Base-by-base conservation (phyloP, 768 basidiomycete species). In the Pleurotus cornucopiae region DNA sequence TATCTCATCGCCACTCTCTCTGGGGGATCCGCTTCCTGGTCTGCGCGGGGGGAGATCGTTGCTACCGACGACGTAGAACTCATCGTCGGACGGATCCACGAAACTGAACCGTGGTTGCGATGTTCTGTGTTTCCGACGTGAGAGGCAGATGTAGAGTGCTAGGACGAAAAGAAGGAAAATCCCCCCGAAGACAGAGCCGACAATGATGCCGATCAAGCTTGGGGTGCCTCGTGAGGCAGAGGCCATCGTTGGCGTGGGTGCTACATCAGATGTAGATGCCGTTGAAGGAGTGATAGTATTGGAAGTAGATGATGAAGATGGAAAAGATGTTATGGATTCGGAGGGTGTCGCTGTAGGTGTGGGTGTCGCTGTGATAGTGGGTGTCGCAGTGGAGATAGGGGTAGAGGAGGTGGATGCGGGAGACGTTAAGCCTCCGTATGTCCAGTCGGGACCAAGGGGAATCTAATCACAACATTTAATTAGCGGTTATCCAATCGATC, bases 361-460 rank as follows among this genome's bases (percentile, higher is more conserved):
- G 5, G 63, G 59, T 48, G 62, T 43, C 7, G 56, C 40, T 16
- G 68, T 61, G 55, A 62, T 65, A 47, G 70, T 55, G 5, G 63
- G 59, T 48, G 62, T 43, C 7, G 56, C 40, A 18, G 65, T 45
- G 18, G 69, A 56, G 37, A 65, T 58, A 37, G 67, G 63, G 34
- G 64, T 59, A 40, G 69, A 58, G 25, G 68, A 54, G 21, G 73
- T 72, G 11, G 80, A 69, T 6, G 80, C 71, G n/a, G 89, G 88
- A 30, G 84, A 71, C 37, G 86, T 81, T n/a, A 81, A 73, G 37
- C 90, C 90, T 61, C 90, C 91, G 62, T 80, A 93, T 11, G 81
- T 83, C 80, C 84, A 93, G 7, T 82, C 75, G 30, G 83, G 70
- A 45, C 82, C 86, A 26, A 93, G 73, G 26, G 91, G 91, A 62